Evolutionary conservation across 2,329 filamentous ascomycete species (phyloP), one percentile per base, ranked within the genome.

Genomic region (Beauveria pseudobassiana): DNA sequence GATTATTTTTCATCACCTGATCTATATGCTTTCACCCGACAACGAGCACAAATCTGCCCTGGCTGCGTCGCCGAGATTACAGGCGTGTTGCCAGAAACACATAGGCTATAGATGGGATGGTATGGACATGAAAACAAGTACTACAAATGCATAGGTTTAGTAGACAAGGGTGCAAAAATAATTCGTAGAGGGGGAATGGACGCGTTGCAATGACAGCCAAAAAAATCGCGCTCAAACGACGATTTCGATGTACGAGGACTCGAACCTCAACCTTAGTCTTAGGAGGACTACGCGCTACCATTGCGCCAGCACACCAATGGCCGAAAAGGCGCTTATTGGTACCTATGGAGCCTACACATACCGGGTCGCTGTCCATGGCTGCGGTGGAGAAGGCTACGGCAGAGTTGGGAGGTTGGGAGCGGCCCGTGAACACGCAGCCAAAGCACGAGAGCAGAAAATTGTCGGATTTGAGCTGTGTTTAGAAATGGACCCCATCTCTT

Each of bases 231-330:
- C 3, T 50, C 7, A n/a, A 12, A 12, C 24, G 12, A 48, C 45
- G 20, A 24, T 48, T 48, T 14, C 56, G 54, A 59, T 50, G 55
- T 57, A 57, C 45, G 56, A 72, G 72, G 72, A 74, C 71, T 74
- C 72, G 72, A 74, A 74, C 72, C 72, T 73, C 70, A 74, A 68
- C 72, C 72, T 73, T 71, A 48, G 72, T 72, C 72, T 74, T 74
- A 74, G 72, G 56, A 59, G 56, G 56, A 51, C 56, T 59, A 59
- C 56, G 56, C 56, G 56, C 56, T 51, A 1, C 56, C 56, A 59
- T 59, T 59, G 51, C 38, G 34, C 42, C 42, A 57, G 54, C 42
- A 57, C 42, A 57, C 69, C 61, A 50, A 26, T 40, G 40, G 9
- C 6, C 1, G 30, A 56, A 45, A 28, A 20, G 2, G 38, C 24